Evolutionary conservation across 768 basidiomycete species (phyloP).

Genomic region (Pulveroboletus ravenelii): DNA sequence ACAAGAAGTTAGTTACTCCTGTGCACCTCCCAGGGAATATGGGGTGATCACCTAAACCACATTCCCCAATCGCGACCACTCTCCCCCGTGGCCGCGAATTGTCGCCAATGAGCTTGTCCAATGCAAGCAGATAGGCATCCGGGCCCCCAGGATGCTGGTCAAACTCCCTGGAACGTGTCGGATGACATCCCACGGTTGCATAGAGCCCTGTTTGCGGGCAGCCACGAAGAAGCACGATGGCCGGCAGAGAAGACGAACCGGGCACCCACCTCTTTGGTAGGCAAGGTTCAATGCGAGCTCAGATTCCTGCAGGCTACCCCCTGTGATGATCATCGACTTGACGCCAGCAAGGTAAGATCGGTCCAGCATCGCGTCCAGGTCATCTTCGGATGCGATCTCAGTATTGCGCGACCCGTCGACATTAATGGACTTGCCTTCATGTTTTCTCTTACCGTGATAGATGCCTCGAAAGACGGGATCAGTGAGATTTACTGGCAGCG

Average conservation of each 20-base stretch:
- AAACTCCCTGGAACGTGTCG: conserved; percentile 69
- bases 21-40: background rate
- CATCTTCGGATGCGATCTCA: conserved; percentile 39
- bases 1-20: background rate
- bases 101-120: conserved; percentile 49
- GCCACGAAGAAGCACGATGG: background rate
- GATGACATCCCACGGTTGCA: conserved; percentile 77
- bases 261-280: conserved; percentile 41
- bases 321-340: conserved; percentile 70
- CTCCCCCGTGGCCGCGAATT: conserved; percentile 51
- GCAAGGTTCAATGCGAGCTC: conserved; percentile 58
- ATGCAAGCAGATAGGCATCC: conserved; percentile 53
- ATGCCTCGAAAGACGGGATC: conserved; percentile 54
- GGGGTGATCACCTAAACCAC: conserved; percentile 58
- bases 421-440: conserved; percentile 37
- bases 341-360: conserved; percentile 59
- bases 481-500: conserved; percentile 44
- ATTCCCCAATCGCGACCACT: conserved; percentile 73
- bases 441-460: conserved; percentile 46
- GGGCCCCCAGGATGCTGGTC: conserved; percentile 52
- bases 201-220: conserved; percentile 44
- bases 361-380: conserved; percentile 53
- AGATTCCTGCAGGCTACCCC: conserved; percentile 64
- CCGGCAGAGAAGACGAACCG: background rate
- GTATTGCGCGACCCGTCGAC: background rate